These are phyloP conservation scores for Tetrahymena borealis DNA, from an alignment of 73 alveolate genomes.

Conservation along the genomic window DNA sequence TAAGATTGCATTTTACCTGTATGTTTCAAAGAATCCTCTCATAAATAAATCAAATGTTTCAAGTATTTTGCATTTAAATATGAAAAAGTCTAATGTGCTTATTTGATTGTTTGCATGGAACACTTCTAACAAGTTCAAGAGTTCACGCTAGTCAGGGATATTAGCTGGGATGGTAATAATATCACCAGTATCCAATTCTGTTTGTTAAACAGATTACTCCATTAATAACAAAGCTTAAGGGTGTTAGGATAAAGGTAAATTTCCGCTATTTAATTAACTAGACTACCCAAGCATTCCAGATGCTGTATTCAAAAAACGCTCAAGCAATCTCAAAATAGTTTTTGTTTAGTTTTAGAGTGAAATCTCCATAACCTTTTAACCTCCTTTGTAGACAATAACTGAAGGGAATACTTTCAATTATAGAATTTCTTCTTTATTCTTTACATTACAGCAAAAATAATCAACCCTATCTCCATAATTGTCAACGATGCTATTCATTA, in stretches of 20 bases:
- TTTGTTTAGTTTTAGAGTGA: neutral
- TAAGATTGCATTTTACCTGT: neutral
- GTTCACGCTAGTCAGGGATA: neutral
- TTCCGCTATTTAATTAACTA: neutral
- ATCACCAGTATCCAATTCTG: neutral
- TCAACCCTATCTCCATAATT: neutral
- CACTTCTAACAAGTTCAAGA: neutral
- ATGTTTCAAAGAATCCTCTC: neutral
- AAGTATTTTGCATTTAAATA: neutral
- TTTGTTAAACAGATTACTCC: neutral
- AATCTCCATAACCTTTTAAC: neutral
- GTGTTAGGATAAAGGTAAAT: neutral
- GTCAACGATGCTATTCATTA: neutral
- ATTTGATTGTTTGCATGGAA: neutral
- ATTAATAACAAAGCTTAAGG: neutral
- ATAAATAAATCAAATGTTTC: neutral
- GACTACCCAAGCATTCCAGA: neutral
- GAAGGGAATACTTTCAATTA: neutral
- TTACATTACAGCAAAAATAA: neutral
- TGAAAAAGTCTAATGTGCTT: neutral
- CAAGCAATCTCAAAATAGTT: neutral
- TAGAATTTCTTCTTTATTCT: neutral
- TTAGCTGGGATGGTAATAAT: neutral
- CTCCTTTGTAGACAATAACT: neutral
- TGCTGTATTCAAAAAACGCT: neutral